A percentile compares a stretch with the other conserved stretches of the same genome.
Evolutionary conservation across 306 rosid species (phyloP).

Genomic region (Cercis canadensis): DNA sequence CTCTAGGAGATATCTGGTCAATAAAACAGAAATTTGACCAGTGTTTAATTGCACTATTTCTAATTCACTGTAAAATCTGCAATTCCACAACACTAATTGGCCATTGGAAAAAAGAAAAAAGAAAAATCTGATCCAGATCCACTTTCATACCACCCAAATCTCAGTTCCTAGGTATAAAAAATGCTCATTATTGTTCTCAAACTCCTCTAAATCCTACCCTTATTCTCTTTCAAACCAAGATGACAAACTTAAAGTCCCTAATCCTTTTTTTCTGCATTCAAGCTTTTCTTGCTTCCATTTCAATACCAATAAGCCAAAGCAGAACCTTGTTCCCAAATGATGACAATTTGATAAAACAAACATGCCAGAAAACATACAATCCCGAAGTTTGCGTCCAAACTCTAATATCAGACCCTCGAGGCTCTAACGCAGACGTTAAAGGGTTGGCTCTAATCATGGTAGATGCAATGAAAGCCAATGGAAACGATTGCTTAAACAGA

Average conservation of each 20-base stretch:
- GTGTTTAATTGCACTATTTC: too few species aligned
- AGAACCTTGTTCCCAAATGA: not conserved
- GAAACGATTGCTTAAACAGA: constrained; percentile 21
- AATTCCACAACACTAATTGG: too few species aligned
- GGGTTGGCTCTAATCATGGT: constrained; percentile 53
- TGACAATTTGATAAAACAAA: not conserved
- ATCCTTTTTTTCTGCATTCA: not conserved
- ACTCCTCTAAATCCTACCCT: not conserved
- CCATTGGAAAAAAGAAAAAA: too few species aligned
- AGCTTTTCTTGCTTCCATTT: not conserved
- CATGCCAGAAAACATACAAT: not conserved
- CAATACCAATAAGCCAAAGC: not conserved
- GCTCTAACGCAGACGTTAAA: not conserved
- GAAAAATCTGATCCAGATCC: too few species aligned
- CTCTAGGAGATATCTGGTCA: too few species aligned
- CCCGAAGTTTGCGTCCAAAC: not conserved
- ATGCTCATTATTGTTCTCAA: not conserved
- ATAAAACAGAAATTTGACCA: too few species aligned
- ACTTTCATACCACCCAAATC: too few species aligned
- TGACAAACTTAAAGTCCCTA: not conserved
- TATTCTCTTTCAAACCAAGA: not conserved
- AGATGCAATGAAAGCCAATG: constrained; percentile 37
- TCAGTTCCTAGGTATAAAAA: not conserved
- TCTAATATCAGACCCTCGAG: too few species aligned
- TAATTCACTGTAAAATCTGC: too few species aligned